Evolutionary conservation across 169 alveolate genomes (phyloP).

Genomic region (Plasmodium yoelii): DNA sequence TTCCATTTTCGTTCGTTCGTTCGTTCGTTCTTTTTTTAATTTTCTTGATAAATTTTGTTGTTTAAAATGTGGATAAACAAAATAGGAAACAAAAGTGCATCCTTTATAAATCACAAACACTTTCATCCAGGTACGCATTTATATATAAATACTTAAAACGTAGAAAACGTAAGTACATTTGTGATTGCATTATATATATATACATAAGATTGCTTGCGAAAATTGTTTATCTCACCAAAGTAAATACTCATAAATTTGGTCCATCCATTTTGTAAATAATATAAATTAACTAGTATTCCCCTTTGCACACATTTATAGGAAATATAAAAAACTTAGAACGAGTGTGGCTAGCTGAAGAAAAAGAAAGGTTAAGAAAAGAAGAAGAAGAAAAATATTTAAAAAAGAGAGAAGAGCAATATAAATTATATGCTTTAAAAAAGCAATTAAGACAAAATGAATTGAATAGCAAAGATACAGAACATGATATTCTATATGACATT

Average conservation of each 20-base stretch:
- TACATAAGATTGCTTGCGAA: too few species aligned
- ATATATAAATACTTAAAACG: conserved; percentile 6
- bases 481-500: conserved; percentile 34
- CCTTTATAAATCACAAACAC: conserved; percentile 93
- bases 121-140: conserved; percentile 93
- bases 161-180: too few species aligned
- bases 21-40: not conserved
- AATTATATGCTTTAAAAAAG: conserved; percentile 92
- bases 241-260: too few species aligned
- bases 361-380: conserved; percentile 91
- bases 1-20: not conserved
- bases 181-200: too few species aligned
- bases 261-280: too few species aligned
- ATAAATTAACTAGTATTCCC: too few species aligned
- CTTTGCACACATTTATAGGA: conserved; percentile 83
- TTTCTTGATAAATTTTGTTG: not conserved
- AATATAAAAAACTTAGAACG: conserved; percentile 93
- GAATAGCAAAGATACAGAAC: conserved; percentile 25
- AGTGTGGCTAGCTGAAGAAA: conserved; percentile 97
- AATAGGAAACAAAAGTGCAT: conserved; percentile 93
- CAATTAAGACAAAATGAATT: conserved; percentile 85
- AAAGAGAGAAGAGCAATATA: conserved; percentile 95
- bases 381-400: conserved; percentile 93
- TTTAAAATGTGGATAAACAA: conserved; percentile 92
- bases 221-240: too few species aligned